phyloP scores from a whole-genome alignment of 805 yeast genomes.

The Yarrowia sp. region DNA sequence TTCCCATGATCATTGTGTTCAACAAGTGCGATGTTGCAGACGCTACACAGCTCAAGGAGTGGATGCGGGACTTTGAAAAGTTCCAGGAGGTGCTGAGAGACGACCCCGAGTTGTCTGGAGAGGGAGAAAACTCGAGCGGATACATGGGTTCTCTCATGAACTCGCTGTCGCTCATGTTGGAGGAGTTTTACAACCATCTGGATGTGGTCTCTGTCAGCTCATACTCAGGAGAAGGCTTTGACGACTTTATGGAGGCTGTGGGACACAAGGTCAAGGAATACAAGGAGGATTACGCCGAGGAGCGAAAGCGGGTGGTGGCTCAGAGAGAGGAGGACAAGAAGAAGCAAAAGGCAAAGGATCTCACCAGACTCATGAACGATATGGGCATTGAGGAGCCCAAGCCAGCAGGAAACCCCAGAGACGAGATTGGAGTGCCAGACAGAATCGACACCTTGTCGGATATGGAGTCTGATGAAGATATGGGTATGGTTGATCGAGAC shows the following conservation, averaged over 20 bases:
- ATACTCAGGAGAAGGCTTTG: slow-evolving; percentile 91
- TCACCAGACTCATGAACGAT: slow-evolving; percentile 79
- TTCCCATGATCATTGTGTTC: slow-evolving; percentile 95
- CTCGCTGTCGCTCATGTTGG: slow-evolving; percentile 93
- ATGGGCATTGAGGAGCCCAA: slow-evolving; percentile 64
- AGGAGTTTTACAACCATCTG: slow-evolving; percentile 88
- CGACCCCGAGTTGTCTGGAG: slow-evolving; percentile 64
- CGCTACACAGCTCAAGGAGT: slow-evolving; percentile 84
- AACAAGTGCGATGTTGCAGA: slow-evolving; percentile 89
- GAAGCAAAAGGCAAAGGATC: slow-evolving; percentile 64
- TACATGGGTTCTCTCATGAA: slow-evolving; percentile 93
- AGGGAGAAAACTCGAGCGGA: slow-evolving; percentile 63
- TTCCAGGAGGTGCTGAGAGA: slow-evolving; percentile 76
- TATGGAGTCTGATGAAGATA: slow-evolving; percentile 45
- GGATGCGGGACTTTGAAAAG: slow-evolving; percentile 96
- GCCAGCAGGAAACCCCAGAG: slow-evolving; percentile 37
- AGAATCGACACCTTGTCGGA: slow-evolving; percentile 56
- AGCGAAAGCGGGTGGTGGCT: slow-evolving; percentile 76
- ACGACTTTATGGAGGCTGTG: slow-evolving; percentile 80
- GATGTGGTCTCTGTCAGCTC: slow-evolving; percentile 93
- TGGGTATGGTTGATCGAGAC: slow-evolving; percentile 38
- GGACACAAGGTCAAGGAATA: slow-evolving; percentile 86
- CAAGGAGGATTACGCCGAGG: slow-evolving; percentile 75
- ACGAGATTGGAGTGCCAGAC: slow-evolving; percentile 47
- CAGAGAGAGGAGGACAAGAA: slow-evolving; percentile 76